Evolutionary conservation across 2,329 filamentous ascomycete species (phyloP), one percentile per base, ranked within the genome.

Genomic region (Harringtonia aguacate): DNA sequence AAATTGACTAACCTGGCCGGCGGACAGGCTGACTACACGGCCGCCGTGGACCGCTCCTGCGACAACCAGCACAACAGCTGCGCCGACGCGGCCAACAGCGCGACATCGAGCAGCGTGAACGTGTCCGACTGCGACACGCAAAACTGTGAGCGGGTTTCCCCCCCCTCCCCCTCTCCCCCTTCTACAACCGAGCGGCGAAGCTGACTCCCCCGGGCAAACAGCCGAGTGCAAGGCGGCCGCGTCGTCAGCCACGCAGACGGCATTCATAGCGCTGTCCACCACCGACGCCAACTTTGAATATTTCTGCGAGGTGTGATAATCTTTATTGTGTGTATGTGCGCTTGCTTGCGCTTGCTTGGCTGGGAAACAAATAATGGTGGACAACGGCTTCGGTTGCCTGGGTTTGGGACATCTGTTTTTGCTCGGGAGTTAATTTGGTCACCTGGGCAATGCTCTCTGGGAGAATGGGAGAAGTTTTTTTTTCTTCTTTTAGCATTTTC

Each of bases 51-150:
- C 43, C 59, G 67, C 20, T 61, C 66, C 2, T 73, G 70, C 56
- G 67, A 70, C 50, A 66, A 67, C 51, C 70, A 73, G 54, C 64
- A 68, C 54, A 72, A 73, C 50, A 55, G 53, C 17, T 73, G 70
- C 46, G 62, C 64, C n/a, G 48, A 65, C 21, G 41, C 56, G 18
- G 66, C 66, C 29, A 72, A 72, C 49, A 57, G 54, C 35, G 52
- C 55, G 50, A 53, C 40, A 44, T 56, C 39, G 24, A 47, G 41
- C 9, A 33, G 36, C 21, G 64, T 70, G 43, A 47, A 51, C 8
- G 69, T 72, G 1, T 47, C 54, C 28, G 64, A 70, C 24, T 74
- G 69, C 45, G 67, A 73, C 43, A 50, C 57, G 15, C 70, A 73
- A 50, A 60, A 58, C 31, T 55, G 69, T 72, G 38, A 56, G 68